phyloP scores from a whole-genome alignment of 2,329 filamentous ascomycete genomes.

The Penicillium janthinellum region DNA sequence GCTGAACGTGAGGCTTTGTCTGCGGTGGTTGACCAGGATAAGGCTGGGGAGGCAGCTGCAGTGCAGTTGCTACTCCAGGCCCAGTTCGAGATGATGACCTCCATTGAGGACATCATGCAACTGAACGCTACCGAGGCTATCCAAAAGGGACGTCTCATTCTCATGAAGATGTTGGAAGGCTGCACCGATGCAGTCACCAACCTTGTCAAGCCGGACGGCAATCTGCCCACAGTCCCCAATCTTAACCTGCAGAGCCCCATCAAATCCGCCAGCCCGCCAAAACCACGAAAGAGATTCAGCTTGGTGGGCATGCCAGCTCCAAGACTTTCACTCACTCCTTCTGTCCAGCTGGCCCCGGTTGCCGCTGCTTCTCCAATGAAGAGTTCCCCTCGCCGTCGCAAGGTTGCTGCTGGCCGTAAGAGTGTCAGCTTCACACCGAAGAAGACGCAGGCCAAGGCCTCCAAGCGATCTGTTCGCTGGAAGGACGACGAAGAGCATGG shows the following conservation, averaged over 20 bases:
- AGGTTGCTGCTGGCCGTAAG: slow-evolving; percentile 64
- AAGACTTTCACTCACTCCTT: slow-evolving; percentile 29
- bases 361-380: slow-evolving; percentile 66
- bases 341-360: slow-evolving; percentile 35
- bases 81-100: slow-evolving; percentile 87
- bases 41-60: slow-evolving; percentile 72
- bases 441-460: slow-evolving; percentile 63
- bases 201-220: slow-evolving; percentile 87
- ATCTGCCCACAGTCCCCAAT: slow-evolving; percentile 55
- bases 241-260: slow-evolving; percentile 68
- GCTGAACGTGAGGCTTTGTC: slow-evolving; percentile 78
- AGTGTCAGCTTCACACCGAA: slow-evolving; percentile 78
- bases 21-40: slow-evolving; percentile 82
- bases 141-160: slow-evolving; percentile 72
- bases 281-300: slow-evolving; percentile 62
- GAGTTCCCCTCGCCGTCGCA: slow-evolving; percentile 78
- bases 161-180: slow-evolving; percentile 74
- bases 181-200: slow-evolving; percentile 76
- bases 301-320: slow-evolving; percentile 36
- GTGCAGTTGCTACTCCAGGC: slow-evolving; percentile 83
- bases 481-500: slow-evolving; percentile 87
- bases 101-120: slow-evolving; percentile 75
- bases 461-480: slow-evolving; percentile 84
- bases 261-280: slow-evolving; percentile 70
- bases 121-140: slow-evolving; percentile 86